Percentiles rank a stretch among this genome's conserved stretches.
These are phyloP conservation scores for Aureobasidium sp. DNA, from an alignment of 2,329 filamentous ascomycete genomes.

Conservation along the genomic window DNA sequence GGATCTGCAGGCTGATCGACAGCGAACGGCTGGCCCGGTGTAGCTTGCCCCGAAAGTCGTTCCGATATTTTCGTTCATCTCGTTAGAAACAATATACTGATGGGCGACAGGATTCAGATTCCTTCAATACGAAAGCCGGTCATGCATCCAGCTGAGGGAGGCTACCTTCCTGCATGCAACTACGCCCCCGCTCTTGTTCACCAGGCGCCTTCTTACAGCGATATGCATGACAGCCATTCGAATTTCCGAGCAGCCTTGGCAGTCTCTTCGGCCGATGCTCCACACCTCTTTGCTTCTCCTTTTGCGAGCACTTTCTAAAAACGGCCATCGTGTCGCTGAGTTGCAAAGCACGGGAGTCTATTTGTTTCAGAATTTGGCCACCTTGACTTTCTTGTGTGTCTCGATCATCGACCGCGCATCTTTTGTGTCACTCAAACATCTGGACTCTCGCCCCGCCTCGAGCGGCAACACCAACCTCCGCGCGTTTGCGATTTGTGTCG, in stretches of 20 bases:
- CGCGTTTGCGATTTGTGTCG: not conserved
- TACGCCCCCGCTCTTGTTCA: not conserved
- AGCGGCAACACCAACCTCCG: not conserved
- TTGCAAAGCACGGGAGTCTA: not conserved
- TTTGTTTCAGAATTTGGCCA: not conserved
- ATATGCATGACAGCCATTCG: not conserved
- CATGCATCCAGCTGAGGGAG: not conserved
- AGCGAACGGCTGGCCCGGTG: not conserved
- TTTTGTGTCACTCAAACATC: not conserved
- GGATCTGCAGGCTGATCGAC: not conserved
- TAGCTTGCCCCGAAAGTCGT: not conserved
- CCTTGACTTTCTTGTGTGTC: not conserved
- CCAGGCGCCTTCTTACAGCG: not conserved
- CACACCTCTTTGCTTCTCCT: not conserved
- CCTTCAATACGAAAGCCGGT: not conserved
- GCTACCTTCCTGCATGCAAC: not conserved
- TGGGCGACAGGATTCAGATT: not conserved
- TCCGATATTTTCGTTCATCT: constrained; percentile 3
- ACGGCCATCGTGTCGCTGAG: not conserved
- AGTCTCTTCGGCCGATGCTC: not conserved
- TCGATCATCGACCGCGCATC: not conserved
- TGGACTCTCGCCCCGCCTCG: not conserved
- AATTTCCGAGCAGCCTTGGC: too few species aligned
- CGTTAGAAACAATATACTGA: not conserved
- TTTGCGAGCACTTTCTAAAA: not conserved